Evolutionary conservation across 2,329 filamentous ascomycete species (phyloP).

Genomic region (Pleomassaria siparia): DNA sequence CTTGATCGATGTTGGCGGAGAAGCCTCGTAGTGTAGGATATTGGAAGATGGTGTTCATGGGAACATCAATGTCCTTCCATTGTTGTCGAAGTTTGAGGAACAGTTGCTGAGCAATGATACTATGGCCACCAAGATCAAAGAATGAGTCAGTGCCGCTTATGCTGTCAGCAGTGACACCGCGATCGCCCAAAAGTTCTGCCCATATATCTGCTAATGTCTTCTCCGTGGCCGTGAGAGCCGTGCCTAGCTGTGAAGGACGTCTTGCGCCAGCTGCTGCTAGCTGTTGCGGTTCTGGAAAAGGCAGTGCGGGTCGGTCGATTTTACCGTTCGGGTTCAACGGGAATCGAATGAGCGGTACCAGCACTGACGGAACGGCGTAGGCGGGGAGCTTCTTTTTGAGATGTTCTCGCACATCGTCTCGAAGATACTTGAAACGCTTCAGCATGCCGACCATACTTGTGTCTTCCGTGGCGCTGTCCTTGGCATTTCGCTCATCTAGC

Average conservation of each 20-base stretch:
- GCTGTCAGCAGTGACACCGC: slow-evolving; percentile 65
- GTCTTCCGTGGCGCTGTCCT: slow-evolving; percentile 45
- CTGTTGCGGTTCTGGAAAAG: slow-evolving; percentile 76
- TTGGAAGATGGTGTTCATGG: slow-evolving; percentile 71
- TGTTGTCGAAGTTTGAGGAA: slow-evolving; percentile 68
- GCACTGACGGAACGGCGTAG: slow-evolving; percentile 74
- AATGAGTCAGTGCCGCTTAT: slow-evolving; percentile 66
- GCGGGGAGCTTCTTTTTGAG: slow-evolving; percentile 71
- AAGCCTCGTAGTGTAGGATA: slow-evolving; percentile 64
- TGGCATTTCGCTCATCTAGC: slow-evolving; percentile 52
- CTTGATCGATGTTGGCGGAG: slow-evolving; percentile 54
- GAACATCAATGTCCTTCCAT: slow-evolving; percentile 64
- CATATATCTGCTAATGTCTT: slow-evolving; percentile 70
- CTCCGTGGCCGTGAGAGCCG: slow-evolving; percentile 60
- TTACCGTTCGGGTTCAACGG: slow-evolving; percentile 68
- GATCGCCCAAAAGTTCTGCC: slow-evolving; percentile 65
- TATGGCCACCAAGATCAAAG: slow-evolving; percentile 80
- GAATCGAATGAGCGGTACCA: slow-evolving; percentile 71
- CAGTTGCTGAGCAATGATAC: slow-evolving; percentile 78
- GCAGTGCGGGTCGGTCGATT: slow-evolving; percentile 75
- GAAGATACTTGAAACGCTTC: slow-evolving; percentile 62
- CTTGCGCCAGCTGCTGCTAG: slow-evolving; percentile 59
- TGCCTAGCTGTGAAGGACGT: slow-evolving; percentile 47
- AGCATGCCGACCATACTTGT: slow-evolving; percentile 58
- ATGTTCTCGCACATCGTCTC: slow-evolving; percentile 64